Percentiles rank a stretch among this genome's conserved stretches.
Conservation (phyloP, 1,284 basidiomycete species). For the Xerocomus cyaneibrunnescens region DNA sequence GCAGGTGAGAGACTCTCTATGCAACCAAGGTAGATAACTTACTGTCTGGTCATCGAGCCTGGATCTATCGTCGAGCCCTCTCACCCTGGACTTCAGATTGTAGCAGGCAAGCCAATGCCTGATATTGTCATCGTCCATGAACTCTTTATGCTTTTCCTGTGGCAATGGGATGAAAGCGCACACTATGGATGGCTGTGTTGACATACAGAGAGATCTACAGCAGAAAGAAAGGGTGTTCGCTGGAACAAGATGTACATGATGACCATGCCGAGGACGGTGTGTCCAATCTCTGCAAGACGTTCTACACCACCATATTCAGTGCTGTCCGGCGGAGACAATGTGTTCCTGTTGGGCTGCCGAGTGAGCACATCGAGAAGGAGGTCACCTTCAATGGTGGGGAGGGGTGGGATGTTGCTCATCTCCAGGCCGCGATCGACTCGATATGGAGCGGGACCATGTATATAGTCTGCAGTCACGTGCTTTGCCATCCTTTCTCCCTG, state of each 20-base stretch:
- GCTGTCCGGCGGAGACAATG: slow-evolving; percentile 21
- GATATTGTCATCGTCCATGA: slow-evolving; percentile 35
- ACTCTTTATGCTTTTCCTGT: slow-evolving; percentile 33
- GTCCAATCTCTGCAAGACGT: slow-evolving; percentile 50
- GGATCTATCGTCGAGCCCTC: slow-evolving; percentile 33
- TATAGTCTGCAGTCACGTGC: slow-evolving; percentile 22
- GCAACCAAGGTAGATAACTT: slow-evolving; percentile 1
- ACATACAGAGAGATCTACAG: slow-evolving; percentile 43
- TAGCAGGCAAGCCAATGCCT: slow-evolving; percentile 45
- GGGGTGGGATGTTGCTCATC: slow-evolving; percentile 28
- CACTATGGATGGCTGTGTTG: neutral
- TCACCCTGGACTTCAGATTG: slow-evolving; percentile 42
- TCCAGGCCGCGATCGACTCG: slow-evolving; percentile 9
- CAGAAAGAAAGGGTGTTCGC: slow-evolving; percentile 41
- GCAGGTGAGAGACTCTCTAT: slow-evolving; percentile 7
- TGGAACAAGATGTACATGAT: slow-evolving; percentile 45
- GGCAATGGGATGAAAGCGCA: slow-evolving; percentile 1
- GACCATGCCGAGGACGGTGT: slow-evolving; percentile 42
- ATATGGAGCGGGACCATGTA: neutral
- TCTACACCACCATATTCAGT: slow-evolving; percentile 46
- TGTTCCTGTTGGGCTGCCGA: slow-evolving; percentile 35
- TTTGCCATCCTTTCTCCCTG: neutral
- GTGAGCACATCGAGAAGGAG: slow-evolving; percentile 53
- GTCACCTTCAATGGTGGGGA: slow-evolving; percentile 50
- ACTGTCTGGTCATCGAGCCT: slow-evolving; percentile 40